Base-by-base conservation (phyloP, 75 land plant species). In the Pinus taeda region DNA sequence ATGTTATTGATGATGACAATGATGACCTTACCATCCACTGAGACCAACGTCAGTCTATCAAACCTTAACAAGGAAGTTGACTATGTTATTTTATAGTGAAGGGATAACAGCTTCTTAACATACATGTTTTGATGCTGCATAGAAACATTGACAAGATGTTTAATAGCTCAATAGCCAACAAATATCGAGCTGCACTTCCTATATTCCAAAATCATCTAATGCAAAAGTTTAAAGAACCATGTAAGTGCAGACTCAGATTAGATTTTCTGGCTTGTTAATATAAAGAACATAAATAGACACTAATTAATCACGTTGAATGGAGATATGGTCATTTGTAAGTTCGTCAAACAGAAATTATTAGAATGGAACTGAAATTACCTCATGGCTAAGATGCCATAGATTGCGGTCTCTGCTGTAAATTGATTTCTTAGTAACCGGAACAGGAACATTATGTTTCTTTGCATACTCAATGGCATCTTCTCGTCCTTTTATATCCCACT, bases 401-500 rank as follows among this genome's bases (percentile, higher is more conserved):
- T 97, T 97, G 74, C 98, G 85, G 70, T 97, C 99, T 73, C 98
- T 88, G 88, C 99, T 97, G 86, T 97, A 97, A 59, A 97, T 97
- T 39, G 95, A 93, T 83, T 95, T 97, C 86, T 97, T 97, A 9
- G 99, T 90, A 39, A 95, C 99, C 36, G 98, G 93, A 57, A 97
- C 98, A 59, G 99, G 95, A 74, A 97, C 91, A 81, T 91, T 89
- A 77, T 97, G 99, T 77, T 90, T 95, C 85, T 85, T 93, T 42
- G 99, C 99, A 87, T 97, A 97, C 71, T 97, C 99, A 77, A 97
- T 93, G 57, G 99, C 99, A 87, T 97, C 99, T 90, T 97, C 99
- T 79, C 99, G 88, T 4, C 99, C 99, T 73, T 60, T 79, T 59
- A 97, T 97, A 53, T 97, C 99, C 99, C 99, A 97, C 71, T 97